Percentiles rank a stretch among this genome's conserved stretches.
These are phyloP conservation scores for Rhodotorula sp. DNA, from an alignment of 1,284 basidiomycete species.

Conservation along the genomic window DNA sequence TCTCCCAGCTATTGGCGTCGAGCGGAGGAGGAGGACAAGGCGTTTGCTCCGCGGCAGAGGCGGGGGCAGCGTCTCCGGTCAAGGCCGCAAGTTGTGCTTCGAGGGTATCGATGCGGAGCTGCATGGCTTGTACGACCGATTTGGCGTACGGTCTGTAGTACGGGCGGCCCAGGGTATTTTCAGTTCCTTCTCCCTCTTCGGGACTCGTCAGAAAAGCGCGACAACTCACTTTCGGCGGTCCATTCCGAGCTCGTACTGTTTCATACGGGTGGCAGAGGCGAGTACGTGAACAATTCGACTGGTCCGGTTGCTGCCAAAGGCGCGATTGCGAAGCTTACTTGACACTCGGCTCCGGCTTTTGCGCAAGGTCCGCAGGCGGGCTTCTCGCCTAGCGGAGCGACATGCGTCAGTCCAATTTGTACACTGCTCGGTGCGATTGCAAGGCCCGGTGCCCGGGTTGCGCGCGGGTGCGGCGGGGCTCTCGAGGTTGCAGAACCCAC, in stretches of 20 bases:
- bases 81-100: constrained; percentile 28
- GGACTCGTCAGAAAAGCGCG: not conserved
- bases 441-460: not conserved
- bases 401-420: not conserved
- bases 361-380: constrained; percentile 16
- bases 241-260: constrained; percentile 23
- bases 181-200: not conserved
- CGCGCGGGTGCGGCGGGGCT: too few species aligned
- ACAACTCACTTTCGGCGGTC: constrained; percentile 23
- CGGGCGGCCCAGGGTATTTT: not conserved
- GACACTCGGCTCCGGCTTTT: constrained; percentile 8
- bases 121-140: constrained; percentile 35
- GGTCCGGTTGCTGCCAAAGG: too few species aligned
- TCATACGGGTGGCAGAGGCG: too few species aligned
- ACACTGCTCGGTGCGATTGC: not conserved
- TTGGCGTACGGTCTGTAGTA: constrained; percentile 33
- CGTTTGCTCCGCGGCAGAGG: too few species aligned
- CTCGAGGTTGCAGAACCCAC: not conserved
- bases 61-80: not conserved
- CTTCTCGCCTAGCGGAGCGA: constrained; percentile 5
- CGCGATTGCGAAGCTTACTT: constrained; percentile 12
- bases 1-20: too few species aligned
- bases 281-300: not conserved
- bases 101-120: constrained; percentile 39
- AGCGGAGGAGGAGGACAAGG: too few species aligned